Evolutionary conservation across 331 rosid species (phyloP), one percentile per base, ranked within the genome.

Genomic region (Rhamnella rubrinervis): DNA sequence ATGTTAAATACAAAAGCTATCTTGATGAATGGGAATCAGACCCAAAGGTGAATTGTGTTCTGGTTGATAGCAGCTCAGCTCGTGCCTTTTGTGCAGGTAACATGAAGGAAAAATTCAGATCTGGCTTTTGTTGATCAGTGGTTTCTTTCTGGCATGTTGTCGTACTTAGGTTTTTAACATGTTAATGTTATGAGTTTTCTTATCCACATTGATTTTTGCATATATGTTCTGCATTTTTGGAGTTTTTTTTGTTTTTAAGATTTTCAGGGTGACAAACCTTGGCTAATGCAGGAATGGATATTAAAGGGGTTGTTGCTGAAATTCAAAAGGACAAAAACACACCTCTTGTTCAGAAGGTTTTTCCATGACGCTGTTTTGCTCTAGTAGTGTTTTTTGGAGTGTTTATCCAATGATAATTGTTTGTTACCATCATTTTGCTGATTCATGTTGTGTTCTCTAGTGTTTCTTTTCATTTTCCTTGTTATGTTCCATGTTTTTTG

Each of bases 261-360:
- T 78, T 83, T 82, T 86, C 87, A 88, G 90, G 86, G 85, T 90
- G 81, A 72, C 72, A 75, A 67, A 83, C 83, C 80, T 63, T 80
- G 93, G 80, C 80, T 75, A 71, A 80, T 93, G 97, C 96, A 88
- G 98, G 98, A 79, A 93, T 91, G 97, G 98, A 93, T 91, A 91
- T 91, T 84, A 93, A 93, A 89, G 97, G 98, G 85, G 96, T 93
- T 87, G 98, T 86, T 68, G 97, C 98, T 60, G 98, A 93, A 85
- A 91, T 93, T 70, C 96, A 75, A 77, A 88, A 84, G 95, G 96
- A 93, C 89, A 85, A 81, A 85, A 82, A 61, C 87, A 93, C 98
- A 49, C 86, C 96, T 89, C 96, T 93, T 80, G 98, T 93, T 81
- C 93, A 52, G 40, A 93, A 88, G 98, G 98, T 93, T 80, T 83